Evolutionary conservation across 805 yeast genomes (phyloP), one percentile per base, ranked within the genome.

Genomic region (Kockiozyma suomiensis): DNA sequence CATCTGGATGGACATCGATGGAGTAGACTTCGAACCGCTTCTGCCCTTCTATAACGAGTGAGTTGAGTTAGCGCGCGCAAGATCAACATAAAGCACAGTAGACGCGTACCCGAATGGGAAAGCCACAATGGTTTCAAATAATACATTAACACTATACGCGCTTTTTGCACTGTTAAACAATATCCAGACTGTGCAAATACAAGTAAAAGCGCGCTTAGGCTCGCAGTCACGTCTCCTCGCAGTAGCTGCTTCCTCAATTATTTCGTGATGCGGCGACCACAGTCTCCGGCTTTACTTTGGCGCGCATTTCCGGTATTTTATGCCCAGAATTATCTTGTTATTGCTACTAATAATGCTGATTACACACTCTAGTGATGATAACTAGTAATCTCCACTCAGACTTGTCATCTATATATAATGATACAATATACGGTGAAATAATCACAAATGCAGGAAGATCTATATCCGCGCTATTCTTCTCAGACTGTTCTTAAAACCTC

Each of bases 21-120:
- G 97, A 85, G 71, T 91, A 94, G 15, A 96, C 87, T 70, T 93
- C 98, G 69, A 85, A 85, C 66, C 83, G 83, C 61, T 89, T 81
- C 67, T 84, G 84, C 69, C 90, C 97, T 72, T 90, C 97, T 78
- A 37, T 7, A 46, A 7, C 8, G 23, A 5, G 15, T 15, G 12
- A 35, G 35, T 35, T n/a, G n/a, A 3, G 19, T 37, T 7, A 37
- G 33, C 35, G 4, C 6, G 25, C 33, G 33, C 32, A 38, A 10
- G 33, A 13, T 37, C 42, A 4, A 21, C 10, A 37, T 8, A 23
- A 25, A 58, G 15, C 33, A 32, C 28, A n/a, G 30, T 13, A 25
- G 10, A 41, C 41, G 66, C 80, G 17, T 67, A 78, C 82, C 82
- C 28, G 75, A 74, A 66, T 85, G 92, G 46, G 78, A 78, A 59